Base-by-base conservation (phyloP, 192 early-diverging fungal species). In the Coemansia sp. region DNA sequence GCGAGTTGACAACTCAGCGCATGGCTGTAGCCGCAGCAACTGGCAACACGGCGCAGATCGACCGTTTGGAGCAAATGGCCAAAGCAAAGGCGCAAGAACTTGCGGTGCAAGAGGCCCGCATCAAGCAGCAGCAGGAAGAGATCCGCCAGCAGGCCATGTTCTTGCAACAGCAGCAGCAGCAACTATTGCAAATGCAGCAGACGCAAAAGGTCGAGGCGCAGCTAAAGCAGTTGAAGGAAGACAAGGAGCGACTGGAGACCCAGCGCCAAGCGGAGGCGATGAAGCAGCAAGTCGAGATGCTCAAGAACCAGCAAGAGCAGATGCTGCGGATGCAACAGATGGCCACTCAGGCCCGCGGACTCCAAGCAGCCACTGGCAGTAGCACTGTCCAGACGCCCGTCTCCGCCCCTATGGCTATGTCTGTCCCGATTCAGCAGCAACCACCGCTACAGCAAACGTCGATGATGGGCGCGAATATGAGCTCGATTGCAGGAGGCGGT, bases 301-400 rank as follows among this genome's bases (percentile, higher is more conserved):
- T 83, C 17, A 68, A 71, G 67, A 25, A 62, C 11, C 80, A 83
- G 66, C 80, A 83, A 63, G 72, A 83, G 44, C 80, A 83, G 57
- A 63, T 83, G 72, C 66, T 83, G 12, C 76, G 76, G 48, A 82
- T 82, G 79, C 79, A 82, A 61, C 79, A 82, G 71, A 82, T 82
- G 79, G 79, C 79, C 6, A 38, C 74, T 0, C 79, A 82, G 37
- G 67, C 64, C 2, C 75, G 75, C 29, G 63, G 41, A 14, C 41
- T 34, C 36, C 68, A 70, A 12, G 63, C 63, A 2, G 44, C 63
- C 14, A 14, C 55, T 45, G 57, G 17, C 39, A 59, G 15, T 17
- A 17, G 55, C 29, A 12, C 6, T 17, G 55, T 7, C 14, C 55
- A 58, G 14, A 29, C 55, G 27, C 55, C 55, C 29, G 14, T 59